phyloP scores from a whole-genome alignment of 768 basidiomycete genomes.

The Tylopilus vinaceipallidus region DNA sequence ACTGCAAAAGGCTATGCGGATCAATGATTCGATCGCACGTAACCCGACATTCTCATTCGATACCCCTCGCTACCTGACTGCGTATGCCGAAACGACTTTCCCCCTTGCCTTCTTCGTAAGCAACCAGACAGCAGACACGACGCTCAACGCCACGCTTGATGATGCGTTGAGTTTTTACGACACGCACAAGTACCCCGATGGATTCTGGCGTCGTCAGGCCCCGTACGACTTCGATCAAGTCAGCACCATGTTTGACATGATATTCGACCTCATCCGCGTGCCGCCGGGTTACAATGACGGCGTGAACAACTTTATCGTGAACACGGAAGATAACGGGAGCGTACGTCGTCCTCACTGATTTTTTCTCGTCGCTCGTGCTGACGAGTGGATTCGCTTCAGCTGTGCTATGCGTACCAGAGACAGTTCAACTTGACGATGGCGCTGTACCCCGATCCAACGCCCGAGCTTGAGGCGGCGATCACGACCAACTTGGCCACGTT shows the following conservation, averaged over 20 bases:
- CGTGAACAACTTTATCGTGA: slow-evolving; percentile 11
- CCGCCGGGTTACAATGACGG: slow-evolving; percentile 21
- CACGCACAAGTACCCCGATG: slow-evolving; percentile 14
- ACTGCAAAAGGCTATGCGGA: slow-evolving; percentile 17
- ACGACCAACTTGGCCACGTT: slow-evolving; percentile 19
- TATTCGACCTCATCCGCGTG: slow-evolving; percentile 2
- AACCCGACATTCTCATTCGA: slow-evolving; percentile 24
- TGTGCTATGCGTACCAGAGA: slow-evolving; percentile 20
- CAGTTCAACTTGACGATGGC: slow-evolving; percentile 17
- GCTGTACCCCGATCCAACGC: slow-evolving; percentile 22
- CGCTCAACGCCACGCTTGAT: slow-evolving; percentile 11
- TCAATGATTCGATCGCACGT: slow-evolving; percentile 25
- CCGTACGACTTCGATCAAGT: slow-evolving; percentile 9
- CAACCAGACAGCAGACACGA: slow-evolving; percentile 21
- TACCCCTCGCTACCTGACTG: slow-evolving; percentile 18
- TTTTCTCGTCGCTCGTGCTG: not conserved
- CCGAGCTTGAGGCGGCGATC: slow-evolving; percentile 21
- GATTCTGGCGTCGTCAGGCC: slow-evolving; percentile 18
- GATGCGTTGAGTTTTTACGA: slow-evolving; percentile 21
- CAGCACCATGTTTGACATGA: not conserved
- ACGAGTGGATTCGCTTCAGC: slow-evolving; percentile 2
- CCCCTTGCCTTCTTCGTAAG: slow-evolving; percentile 26
- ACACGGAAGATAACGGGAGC: slow-evolving; percentile 7
- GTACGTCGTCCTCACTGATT: slow-evolving; percentile 6
- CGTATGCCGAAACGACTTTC: slow-evolving; percentile 23